phyloP scores from a whole-genome alignment of 139 green algal genomes.

The Desmodesmus armatus region DNA sequence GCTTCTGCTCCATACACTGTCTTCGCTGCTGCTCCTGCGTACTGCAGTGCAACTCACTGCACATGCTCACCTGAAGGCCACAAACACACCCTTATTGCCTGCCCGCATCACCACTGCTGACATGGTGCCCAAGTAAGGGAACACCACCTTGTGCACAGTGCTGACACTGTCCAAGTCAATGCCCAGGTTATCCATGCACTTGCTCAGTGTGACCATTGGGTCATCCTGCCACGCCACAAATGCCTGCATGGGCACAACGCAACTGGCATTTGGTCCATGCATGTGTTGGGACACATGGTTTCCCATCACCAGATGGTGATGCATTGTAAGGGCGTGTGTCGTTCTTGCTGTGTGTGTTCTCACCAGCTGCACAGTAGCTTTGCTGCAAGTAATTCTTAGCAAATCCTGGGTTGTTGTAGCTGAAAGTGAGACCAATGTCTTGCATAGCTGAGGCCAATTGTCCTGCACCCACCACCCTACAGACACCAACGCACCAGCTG shows the following conservation, averaged over 20 bases:
- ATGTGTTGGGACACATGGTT: too few relatives aligned
- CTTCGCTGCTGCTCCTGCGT: neutral
- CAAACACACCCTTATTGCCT: conserved; percentile 21
- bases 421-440: too few relatives aligned
- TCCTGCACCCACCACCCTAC: too few relatives aligned
- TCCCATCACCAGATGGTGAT: too few relatives aligned
- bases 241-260: too few relatives aligned
- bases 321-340: too few relatives aligned
- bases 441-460: too few relatives aligned
- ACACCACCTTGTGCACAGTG: neutral
- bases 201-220: neutral
- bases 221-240: conserved; percentile 4
- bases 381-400: too few relatives aligned
- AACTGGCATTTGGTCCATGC: too few relatives aligned
- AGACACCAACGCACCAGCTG: conserved; percentile 13
- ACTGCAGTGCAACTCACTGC: neutral
- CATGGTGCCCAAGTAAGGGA: conserved; percentile 4
- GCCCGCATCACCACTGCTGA: conserved; percentile 1
- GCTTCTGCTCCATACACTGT: neutral
- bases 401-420: too few relatives aligned
- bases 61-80: neutral
- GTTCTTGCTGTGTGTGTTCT: too few relatives aligned
- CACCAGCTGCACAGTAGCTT: too few relatives aligned
- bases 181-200: neutral
- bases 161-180: neutral